Percentiles rank a stretch among this genome's conserved stretches.
Evolutionary conservation across 805 yeast genomes (phyloP).

Genomic region (Alloascoidea africana): DNA sequence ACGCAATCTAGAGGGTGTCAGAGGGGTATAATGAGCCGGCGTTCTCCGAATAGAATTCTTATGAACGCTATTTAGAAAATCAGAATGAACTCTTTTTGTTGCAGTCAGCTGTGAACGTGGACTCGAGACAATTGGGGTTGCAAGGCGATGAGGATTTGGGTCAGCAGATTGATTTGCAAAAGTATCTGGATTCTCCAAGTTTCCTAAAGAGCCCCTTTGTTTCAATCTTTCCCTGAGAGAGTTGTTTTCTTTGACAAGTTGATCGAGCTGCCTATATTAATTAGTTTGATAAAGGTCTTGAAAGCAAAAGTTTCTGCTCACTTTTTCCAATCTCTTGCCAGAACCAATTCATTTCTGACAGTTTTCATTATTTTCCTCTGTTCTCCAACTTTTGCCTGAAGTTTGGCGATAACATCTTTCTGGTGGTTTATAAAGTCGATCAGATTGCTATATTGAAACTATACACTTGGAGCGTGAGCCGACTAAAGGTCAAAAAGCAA

Average conservation of each 20-base stretch:
- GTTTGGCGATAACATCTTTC: neutral
- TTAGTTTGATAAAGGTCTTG: neutral
- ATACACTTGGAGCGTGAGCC: too few species aligned
- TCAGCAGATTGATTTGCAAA: too few species aligned
- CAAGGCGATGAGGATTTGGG: too few species aligned
- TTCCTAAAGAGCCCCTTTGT: neutral
- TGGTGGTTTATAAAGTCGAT: conserved; percentile 1
- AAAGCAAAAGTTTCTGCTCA: neutral
- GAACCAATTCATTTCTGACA: conserved; percentile 1
- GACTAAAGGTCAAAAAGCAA: too few species aligned
- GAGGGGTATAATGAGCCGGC: neutral
- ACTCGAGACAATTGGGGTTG: neutral
- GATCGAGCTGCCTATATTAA: neutral
- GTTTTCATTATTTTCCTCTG: conserved; percentile 1
- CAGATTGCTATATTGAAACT: conserved; percentile 1
- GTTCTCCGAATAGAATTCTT: neutral
- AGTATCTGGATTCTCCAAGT: neutral
- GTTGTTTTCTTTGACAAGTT: neutral
- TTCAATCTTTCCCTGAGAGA: neutral
- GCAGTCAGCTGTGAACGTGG: neutral
- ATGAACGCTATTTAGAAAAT: conserved; percentile 1
- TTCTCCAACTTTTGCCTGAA: neutral
- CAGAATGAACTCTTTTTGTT: neutral
- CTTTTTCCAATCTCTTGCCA: conserved; percentile 1
- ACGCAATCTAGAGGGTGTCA: neutral